Evolutionary conservation across 164 flowering plant species (phyloP), one percentile per base, ranked within the genome.

Genomic region (Vitis vinifera): DNA sequence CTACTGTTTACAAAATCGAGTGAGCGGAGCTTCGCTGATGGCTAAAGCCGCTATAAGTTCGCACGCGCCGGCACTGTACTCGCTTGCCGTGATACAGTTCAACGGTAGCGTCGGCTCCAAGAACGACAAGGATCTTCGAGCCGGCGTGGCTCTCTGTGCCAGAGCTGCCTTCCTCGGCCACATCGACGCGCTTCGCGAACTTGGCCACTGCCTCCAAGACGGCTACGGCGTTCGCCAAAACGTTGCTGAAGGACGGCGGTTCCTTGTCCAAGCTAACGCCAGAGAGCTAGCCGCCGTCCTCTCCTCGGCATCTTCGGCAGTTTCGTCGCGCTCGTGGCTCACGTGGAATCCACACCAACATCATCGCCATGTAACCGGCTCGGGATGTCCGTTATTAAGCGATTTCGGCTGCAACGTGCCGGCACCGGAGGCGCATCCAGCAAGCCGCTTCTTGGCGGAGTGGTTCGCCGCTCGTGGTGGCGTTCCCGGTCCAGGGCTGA

Each of bases 401-500:
- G 98, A 94, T 60, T 94, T 90, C 76, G 98, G 98, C 0, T 91
- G 94, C 72, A 92, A 87, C 79, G 93, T 94, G 9, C 96, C 97
- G 48, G 85, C 87, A 3, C 88, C 90, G 49, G 92, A 88, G 75
- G 69, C 88, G 3, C 94, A 91, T 63, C 97, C 94, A 13, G 98
- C 96, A 14, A 92, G 70, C 76, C 75, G 71, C 72, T 92, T 95
- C 66, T 31, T 95, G 64, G 71, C 79, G 7, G 98, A 95, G 31
- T 92, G 99, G 99, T 95, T 87, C 76, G 63, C 66, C 1, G 10
- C 30, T 4, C 65, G 75, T 1, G 87, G 73, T 2, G 80, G 79
- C 2, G 57, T 19, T 2, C 75, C 79, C n/a, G 93, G 84, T 0
- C 55, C 53, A 16, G 96, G 92, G 3, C 78, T 88, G 31, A 71